These are phyloP conservation scores for Brassica rapa DNA, from an alignment of 345 rosid genomes.

Conservation along the genomic window DNA sequence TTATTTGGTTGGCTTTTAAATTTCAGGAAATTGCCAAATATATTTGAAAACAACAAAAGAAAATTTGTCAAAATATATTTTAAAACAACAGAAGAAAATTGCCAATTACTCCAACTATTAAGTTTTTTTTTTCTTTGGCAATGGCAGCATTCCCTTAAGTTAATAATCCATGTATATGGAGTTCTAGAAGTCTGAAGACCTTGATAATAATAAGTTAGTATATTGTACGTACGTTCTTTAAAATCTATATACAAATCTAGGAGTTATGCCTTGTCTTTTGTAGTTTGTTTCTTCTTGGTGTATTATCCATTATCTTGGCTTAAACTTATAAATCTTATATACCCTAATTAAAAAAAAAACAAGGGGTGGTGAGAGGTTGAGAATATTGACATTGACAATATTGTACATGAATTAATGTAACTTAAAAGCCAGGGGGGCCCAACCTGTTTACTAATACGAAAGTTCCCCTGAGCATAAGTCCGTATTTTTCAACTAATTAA, in stretches of 20 bases:
- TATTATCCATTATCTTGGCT: not conserved
- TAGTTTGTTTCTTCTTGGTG: not conserved
- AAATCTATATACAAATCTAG: slow-evolving; percentile 29
- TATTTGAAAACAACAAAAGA: not conserved
- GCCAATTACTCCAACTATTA: not conserved
- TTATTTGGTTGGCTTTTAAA: not conserved
- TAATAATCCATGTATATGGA: not conserved
- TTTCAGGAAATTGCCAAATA: not conserved
- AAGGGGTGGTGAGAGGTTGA: slow-evolving; percentile 22
- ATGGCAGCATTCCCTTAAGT: not conserved
- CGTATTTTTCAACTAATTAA: not conserved
- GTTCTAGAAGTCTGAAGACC: slow-evolving; percentile 7
- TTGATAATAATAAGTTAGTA: slow-evolving; percentile 13
- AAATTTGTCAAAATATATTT: no score
- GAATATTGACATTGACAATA: slow-evolving; percentile 28
- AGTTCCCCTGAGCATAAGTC: not conserved
- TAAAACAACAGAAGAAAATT: not conserved
- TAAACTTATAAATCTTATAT: not conserved
- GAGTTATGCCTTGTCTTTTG: slow-evolving; percentile 1
- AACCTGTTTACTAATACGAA: not conserved
- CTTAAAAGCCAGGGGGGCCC: not conserved
- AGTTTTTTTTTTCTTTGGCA: not conserved
- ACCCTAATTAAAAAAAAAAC: not conserved
- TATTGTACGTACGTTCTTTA: slow-evolving; percentile 9
- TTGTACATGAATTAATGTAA: not conserved